Evolutionary conservation across 352 stramenopile species (phyloP), one percentile per base, ranked within the genome.

Genomic region (Phytophthora aleatoria): DNA sequence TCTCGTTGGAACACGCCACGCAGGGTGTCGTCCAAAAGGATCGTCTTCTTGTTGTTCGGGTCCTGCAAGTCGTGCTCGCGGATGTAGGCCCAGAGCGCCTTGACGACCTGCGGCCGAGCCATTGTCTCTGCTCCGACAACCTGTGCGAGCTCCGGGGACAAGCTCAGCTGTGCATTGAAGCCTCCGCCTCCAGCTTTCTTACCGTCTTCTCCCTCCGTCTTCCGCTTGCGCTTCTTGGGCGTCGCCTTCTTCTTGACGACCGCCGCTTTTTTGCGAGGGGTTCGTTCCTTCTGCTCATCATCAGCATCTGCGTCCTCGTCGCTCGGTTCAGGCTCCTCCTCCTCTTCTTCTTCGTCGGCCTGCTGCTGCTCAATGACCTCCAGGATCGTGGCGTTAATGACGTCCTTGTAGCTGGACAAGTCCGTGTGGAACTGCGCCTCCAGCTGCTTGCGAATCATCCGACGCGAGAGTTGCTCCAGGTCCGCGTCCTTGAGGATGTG

Each of bases 1-100:
- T 95, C 83, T 2, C 85, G 76, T 53, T 92, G 82, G 58, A 95
- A 95, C 7, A 95, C 85, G 20, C 64, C 68, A 48, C 79, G 79
- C 53, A 98, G 67, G 35, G 69, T 88, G 30, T 94, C 89, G 65
- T 98, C 94, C 50, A 97, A 73, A 8, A 97, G 59, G 59, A 99
- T 99, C 52, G 89, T 79, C 15, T 94, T 87, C 71, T 96, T 97
- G 69, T 99, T 96, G 30, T 87, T 85, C 5, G 97, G 96, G 75
- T 99, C 95, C 74, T 99, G 97, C 35, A 99, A 81, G 26, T 96
- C 70, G 62, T 99, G 82, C 54, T 97, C 90, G 48, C 87, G 89
- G 53, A 99, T 98, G 71, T 99, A 99, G 50, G 96, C 89, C 97
- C 97, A 99, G 2, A 99, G 57, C n/a, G 77, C 74, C 67, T 98